Conservation (phyloP, 345 rosid species). For the Microcos paniculata region DNA sequence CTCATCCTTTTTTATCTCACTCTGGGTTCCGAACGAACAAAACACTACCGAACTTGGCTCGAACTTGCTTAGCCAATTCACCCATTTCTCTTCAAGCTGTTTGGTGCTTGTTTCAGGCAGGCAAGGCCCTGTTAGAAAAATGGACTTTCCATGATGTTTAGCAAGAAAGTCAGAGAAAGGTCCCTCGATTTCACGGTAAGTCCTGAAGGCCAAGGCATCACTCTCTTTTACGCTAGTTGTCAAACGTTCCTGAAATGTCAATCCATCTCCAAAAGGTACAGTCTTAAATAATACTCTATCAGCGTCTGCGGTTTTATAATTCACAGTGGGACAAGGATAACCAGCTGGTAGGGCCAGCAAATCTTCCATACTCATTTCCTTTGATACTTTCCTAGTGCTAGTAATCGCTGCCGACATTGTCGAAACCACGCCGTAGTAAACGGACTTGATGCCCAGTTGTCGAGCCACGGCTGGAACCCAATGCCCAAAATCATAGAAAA, state of each 20-base stretch:
- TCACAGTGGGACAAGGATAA: slow-evolving; percentile 29
- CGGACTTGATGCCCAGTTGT: slow-evolving; percentile 8
- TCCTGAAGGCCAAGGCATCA: slow-evolving; percentile 39
- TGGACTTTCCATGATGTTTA: slow-evolving; percentile 6
- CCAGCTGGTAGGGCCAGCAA: slow-evolving; percentile 24
- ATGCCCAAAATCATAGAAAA: slow-evolving; percentile 24
- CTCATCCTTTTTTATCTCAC: slow-evolving; percentile 27
- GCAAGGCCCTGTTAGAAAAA: slow-evolving; percentile 51
- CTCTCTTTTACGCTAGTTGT: slow-evolving; percentile 19
- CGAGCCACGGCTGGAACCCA: slow-evolving; percentile 32
- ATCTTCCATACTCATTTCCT: slow-evolving; percentile 4
- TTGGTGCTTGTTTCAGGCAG: slow-evolving; percentile 24
- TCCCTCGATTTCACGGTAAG: slow-evolving; percentile 38
- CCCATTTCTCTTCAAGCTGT: slow-evolving; percentile 43
- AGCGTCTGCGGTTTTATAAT: slow-evolving; percentile 21
- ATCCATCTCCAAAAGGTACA: neutral
- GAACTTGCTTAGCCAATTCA: slow-evolving; percentile 23
- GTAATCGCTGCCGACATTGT: neutral
- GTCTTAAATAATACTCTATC: no score
- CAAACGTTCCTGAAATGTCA: slow-evolving; percentile 12
- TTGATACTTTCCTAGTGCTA: neutral
- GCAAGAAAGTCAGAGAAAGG: slow-evolving; percentile 34
- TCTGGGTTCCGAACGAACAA: slow-evolving; percentile 34
- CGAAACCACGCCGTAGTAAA: slow-evolving; percentile 7
- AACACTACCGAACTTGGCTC: slow-evolving; percentile 30